Percentiles rank a stretch among this genome's conserved stretches.
Evolutionary conservation across 805 yeast species (phyloP).

Genomic region (Pichia cabralensis): DNA sequence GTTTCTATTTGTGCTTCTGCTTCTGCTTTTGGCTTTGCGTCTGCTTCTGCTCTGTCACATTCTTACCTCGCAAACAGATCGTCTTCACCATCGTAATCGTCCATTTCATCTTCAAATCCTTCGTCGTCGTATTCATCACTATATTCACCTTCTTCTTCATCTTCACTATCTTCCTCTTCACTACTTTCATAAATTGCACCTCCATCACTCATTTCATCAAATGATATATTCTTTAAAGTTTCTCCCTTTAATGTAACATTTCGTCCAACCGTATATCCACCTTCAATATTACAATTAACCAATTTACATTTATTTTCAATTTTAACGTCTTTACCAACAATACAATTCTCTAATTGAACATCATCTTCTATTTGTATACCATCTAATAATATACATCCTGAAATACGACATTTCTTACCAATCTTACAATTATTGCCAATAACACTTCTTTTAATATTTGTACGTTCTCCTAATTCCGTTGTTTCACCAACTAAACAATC

Average conservation of each 20-base stretch:
- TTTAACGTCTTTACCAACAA: conserved; percentile 62
- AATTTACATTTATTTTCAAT: conserved; percentile 57
- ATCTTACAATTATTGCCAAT: conserved; percentile 66
- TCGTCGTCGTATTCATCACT: conserved; percentile 42
- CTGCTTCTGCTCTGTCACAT: too few relatives aligned
- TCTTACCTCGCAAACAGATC: too few relatives aligned
- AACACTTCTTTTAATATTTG: conserved; percentile 79
- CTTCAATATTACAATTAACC: conserved; percentile 79
- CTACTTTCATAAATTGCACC: conserved; percentile 19
- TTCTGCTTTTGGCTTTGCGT: too few relatives aligned
- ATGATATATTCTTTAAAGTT: conserved; percentile 27
- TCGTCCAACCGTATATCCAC: conserved; percentile 55
- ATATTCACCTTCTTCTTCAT: conserved; percentile 27
- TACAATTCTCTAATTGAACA: conserved; percentile 71
- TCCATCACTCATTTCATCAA: conserved; percentile 23
- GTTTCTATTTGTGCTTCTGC: too few relatives aligned
- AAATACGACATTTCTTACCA: conserved; percentile 80
- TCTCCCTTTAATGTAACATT: conserved; percentile 36
- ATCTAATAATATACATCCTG: conserved; percentile 75
- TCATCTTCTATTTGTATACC: conserved; percentile 72
- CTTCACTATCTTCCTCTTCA: conserved; percentile 24
- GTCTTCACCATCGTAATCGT: conserved; percentile 24
- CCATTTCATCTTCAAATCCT: conserved; percentile 46
- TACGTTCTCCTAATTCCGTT: conserved; percentile 67
- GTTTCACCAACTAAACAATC: conserved; percentile 71